Base-by-base conservation (phyloP, 306 rosid genomes). In the Casuarina cunninghamiana region DNA sequence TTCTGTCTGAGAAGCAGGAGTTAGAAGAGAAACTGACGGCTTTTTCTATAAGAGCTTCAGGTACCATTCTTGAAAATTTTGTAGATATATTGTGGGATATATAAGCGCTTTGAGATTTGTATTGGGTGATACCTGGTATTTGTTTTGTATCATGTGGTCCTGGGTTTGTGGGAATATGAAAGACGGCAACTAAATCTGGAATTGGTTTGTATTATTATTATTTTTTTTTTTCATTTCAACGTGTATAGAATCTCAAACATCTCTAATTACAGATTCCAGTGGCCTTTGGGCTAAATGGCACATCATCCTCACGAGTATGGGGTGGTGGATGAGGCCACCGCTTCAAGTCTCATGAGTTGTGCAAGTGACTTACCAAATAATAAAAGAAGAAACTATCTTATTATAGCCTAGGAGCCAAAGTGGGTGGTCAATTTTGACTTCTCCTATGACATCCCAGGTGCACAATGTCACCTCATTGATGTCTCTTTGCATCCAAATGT, bases 1-100 rank as follows among this genome's bases (percentile, higher is more conserved):
- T 95, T 48, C 35, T 79, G 63, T 88, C 91, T 83, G 96, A 91
- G 83, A 95, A 95, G 86, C 93, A 86, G 80, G 93, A 85, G 75
- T 76, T 95, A 84, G 97, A 91, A 79, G 93, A 91, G 83, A 89
- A 88, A 77, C 88, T 95, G 68, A 76, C 83, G 77, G 86, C 85
- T 69, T 69, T 87, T 73, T 81, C 90, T 17, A 75, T 46, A 76
- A 87, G 53, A 72, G 84, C 84, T 62, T 76, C 97, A 84, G 98
- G 97, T 94, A 77, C 78, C 62, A 41, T 69, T 54, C 65, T 15
- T 75, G 32, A 76, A 42, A 66, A 46, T 74, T 80, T 76, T n/a
- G 45, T 13, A 45, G 16, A 65, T 57, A 66, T 45, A 68, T 50
- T 49, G 21, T 53, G 77, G 38, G 71, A 60, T 37, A 21, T 78